A percentile compares a stretch with the other conserved stretches of the same genome.
Evolutionary conservation across 768 basidiomycete species (phyloP).

Genomic region (Lanmaoa rubissima): DNA sequence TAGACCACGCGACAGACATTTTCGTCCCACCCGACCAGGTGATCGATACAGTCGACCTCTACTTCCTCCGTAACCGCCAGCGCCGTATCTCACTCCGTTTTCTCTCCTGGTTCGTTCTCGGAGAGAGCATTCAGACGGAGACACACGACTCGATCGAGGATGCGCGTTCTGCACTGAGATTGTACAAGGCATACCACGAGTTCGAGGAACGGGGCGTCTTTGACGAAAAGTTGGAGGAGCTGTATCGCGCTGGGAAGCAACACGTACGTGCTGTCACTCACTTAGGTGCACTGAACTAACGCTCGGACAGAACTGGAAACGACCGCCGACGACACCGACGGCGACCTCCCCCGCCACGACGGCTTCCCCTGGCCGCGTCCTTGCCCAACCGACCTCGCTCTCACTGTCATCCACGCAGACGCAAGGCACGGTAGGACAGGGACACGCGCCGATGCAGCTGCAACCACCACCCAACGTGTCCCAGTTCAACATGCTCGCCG

Average conservation of each 20-base stretch:
- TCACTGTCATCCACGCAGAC: conserved; percentile 5
- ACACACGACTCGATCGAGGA: conserved; percentile 99
- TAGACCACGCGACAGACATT: conserved; percentile 58
- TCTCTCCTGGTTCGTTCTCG: conserved; percentile 90
- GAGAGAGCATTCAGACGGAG: conserved; percentile 89
- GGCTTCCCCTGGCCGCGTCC: not conserved
- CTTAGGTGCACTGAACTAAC: not conserved
- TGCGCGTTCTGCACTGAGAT: conserved; percentile 77
- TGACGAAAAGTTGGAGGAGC: conserved; percentile 83
- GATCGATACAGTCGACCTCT: conserved; percentile 97
- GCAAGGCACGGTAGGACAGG: not conserved
- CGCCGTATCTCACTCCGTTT: conserved; percentile 90
- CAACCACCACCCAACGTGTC: conserved; percentile 13
- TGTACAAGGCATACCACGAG: conserved; percentile 79
- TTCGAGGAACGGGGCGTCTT: conserved; percentile 76
- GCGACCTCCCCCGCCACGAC: conserved; percentile 1
- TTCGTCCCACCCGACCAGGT: conserved; percentile 95
- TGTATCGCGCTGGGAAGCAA: conserved; percentile 76
- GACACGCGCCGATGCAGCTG: not conserved
- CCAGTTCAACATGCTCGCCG: conserved; percentile 30
- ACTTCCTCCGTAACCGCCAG: conserved; percentile 77
- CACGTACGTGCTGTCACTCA: conserved; percentile 47
- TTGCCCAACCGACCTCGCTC: not conserved
- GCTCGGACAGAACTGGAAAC: conserved; percentile 51
- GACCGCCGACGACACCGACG: conserved; percentile 34